Conservation (phyloP, 768 basidiomycete genomes). For the Rhodotorula paludigena region DNA sequence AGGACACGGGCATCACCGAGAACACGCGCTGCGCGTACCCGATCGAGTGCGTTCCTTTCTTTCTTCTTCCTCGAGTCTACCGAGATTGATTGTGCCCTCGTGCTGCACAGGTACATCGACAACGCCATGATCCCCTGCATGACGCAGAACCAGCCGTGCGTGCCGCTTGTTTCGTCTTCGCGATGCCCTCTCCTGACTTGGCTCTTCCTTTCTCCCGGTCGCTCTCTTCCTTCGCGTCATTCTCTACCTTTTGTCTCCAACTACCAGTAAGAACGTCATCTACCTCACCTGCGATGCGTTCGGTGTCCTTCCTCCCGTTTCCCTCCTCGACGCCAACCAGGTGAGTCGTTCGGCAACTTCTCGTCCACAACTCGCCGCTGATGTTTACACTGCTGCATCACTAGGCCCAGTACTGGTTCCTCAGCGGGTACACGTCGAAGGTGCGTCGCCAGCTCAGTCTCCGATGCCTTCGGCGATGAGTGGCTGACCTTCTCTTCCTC, state of each 20-base stretch:
- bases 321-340: slow-evolving; percentile 84
- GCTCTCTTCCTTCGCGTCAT: no score
- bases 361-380: no score
- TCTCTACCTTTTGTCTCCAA: no score
- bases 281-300: slow-evolving; percentile 75
- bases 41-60: slow-evolving; percentile 57
- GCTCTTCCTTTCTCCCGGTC: no score
- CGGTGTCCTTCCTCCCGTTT: slow-evolving; percentile 94
- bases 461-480: background rate
- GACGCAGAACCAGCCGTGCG: slow-evolving; percentile 72
- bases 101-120: slow-evolving; percentile 59
- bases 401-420: slow-evolving; percentile 70
- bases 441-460: background rate
- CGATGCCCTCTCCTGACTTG: background rate
- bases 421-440: background rate
- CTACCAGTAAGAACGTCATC: slow-evolving; percentile 91
- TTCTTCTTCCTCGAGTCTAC: background rate
- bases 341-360: no score
- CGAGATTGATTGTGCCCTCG: background rate
- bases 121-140: slow-evolving; percentile 91
- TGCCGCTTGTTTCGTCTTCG: slow-evolving; percentile 44
- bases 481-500: slow-evolving; percentile 64
- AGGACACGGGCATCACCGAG: slow-evolving; percentile 94
- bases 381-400: no score
- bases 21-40: slow-evolving; percentile 99